These are phyloP conservation scores for Hymenotorrendiella dingleyae DNA, from an alignment of 2,329 filamentous ascomycete species.

Conservation along the genomic window DNA sequence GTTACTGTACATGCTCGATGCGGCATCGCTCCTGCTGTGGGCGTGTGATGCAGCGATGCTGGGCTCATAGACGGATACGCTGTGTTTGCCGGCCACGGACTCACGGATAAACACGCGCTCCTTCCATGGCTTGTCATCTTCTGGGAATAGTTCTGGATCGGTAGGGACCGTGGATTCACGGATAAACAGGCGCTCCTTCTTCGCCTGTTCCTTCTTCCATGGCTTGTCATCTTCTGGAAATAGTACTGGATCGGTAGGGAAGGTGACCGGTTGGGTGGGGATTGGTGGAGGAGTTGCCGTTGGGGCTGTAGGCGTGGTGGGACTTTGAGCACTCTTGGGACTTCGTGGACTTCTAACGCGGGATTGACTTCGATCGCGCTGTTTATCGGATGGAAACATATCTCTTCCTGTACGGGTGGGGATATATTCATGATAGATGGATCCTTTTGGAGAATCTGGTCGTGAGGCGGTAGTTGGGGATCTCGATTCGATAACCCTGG, in stretches of 20 bases:
- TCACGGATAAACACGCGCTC: slow-evolving; percentile 12
- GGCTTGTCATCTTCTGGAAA: slow-evolving; percentile 13
- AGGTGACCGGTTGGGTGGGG: slow-evolving; percentile 1
- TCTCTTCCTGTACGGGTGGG: slow-evolving; percentile 6
- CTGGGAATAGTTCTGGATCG: slow-evolving; percentile 9
- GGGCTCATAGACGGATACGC: slow-evolving; percentile 11
- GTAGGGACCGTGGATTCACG: neutral
- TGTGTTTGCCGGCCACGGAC: slow-evolving; percentile 7
- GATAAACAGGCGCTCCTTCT: no score
- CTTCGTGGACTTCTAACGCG: slow-evolving; percentile 1
- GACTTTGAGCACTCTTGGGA: neutral
- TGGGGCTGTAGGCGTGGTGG: no score
- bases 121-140: slow-evolving; percentile 13
- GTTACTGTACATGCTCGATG: slow-evolving; percentile 17
- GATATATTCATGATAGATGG: slow-evolving; percentile 4
- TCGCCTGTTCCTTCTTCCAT: slow-evolving; percentile 9
- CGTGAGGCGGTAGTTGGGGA: neutral
- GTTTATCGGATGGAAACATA: slow-evolving; percentile 10
- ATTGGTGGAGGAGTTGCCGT: slow-evolving; percentile 8
- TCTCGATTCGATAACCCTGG: slow-evolving; percentile 2
- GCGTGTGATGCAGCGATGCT: neutral
- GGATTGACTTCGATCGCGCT: slow-evolving; percentile 3
- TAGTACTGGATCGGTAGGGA: slow-evolving; percentile 1
- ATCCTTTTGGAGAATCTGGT: neutral
- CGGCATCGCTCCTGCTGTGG: slow-evolving; percentile 8